Percentiles rank a stretch among this genome's conserved stretches.
These are phyloP conservation scores for Phylloporus rhodoxanthus DNA, from an alignment of 768 basidiomycete species.

Conservation along the genomic window DNA sequence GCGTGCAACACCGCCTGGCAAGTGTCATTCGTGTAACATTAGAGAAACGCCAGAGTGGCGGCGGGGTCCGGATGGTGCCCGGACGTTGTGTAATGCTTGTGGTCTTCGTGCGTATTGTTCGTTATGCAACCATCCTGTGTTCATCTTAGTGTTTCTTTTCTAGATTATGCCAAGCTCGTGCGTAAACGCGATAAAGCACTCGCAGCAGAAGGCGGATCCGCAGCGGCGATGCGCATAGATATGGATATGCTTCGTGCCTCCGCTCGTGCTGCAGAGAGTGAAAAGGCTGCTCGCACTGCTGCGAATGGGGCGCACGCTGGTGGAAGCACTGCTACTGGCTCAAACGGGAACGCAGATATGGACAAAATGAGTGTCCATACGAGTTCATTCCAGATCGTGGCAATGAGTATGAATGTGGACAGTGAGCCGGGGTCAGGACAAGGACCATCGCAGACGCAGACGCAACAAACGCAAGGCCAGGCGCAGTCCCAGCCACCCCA, in stretches of 20 bases:
- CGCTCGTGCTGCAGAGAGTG: conserved; percentile 49
- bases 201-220: conserved; percentile 45
- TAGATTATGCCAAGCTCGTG: conserved; percentile 81
- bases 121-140: neutral
- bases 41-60: conserved; percentile 87
- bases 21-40: conserved; percentile 85
- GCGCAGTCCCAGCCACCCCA: conserved; percentile 1
- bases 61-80: conserved; percentile 76
- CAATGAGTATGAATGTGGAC: conserved; percentile 21
- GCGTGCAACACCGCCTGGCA: conserved; percentile 81
- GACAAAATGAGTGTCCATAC: conserved; percentile 42
- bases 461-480: conserved; percentile 3
- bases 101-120: conserved; percentile 53
- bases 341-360: conserved; percentile 10
- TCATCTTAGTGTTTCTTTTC: neutral
- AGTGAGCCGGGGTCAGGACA: conserved; percentile 9
- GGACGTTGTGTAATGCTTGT: conserved; percentile 82
- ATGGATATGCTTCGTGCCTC: conserved; percentile 73
- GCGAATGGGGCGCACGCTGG: conserved; percentile 25
- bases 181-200: conserved; percentile 68
- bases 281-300: conserved; percentile 28
- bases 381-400: conserved; percentile 52
- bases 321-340: conserved; percentile 2
- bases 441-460: neutral
- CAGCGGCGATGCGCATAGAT: conserved; percentile 49